phyloP scores from a whole-genome alignment of 176 grass and related monocot species.

The Canna indica region DNA sequence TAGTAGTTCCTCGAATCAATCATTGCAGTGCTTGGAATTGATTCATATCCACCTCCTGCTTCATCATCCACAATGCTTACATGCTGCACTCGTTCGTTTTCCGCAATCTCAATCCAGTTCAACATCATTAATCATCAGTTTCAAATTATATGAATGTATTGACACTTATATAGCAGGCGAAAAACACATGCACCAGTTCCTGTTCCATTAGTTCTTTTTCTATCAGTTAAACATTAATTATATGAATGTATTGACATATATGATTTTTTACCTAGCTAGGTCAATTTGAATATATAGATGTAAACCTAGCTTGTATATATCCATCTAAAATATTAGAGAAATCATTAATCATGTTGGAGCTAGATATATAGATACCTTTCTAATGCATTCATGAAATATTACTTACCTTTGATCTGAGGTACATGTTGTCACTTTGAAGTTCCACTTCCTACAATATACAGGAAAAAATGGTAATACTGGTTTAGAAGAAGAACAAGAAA shows the following conservation, averaged over 20 bases:
- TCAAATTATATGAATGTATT: background rate
- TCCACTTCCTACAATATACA: constrained; percentile 42
- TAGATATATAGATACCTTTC: background rate
- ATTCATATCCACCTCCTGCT: constrained; percentile 16
- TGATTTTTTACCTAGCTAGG: no score
- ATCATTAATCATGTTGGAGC: no score
- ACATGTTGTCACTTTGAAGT: constrained; percentile 57
- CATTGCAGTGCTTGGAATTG: constrained; percentile 18
- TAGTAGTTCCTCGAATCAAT: constrained; percentile 51
- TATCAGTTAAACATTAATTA: no score
- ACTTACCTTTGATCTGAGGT: constrained; percentile 50
- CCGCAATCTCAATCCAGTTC: constrained; percentile 31
- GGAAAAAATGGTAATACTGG: background rate
- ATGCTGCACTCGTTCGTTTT: constrained; percentile 38
- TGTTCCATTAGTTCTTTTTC: no score
- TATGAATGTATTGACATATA: no score
- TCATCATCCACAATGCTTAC: constrained; percentile 27
- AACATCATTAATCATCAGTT: background rate
- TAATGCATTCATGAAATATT: background rate
- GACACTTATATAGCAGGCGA: no score
- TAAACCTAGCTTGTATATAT: no score
- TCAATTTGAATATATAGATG: no score
- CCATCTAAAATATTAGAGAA: background rate
- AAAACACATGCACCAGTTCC: background rate
- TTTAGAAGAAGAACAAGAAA: background rate